Base-by-base conservation (phyloP, 2,329 filamentous ascomycete genomes). In the Onygenales sp. region DNA sequence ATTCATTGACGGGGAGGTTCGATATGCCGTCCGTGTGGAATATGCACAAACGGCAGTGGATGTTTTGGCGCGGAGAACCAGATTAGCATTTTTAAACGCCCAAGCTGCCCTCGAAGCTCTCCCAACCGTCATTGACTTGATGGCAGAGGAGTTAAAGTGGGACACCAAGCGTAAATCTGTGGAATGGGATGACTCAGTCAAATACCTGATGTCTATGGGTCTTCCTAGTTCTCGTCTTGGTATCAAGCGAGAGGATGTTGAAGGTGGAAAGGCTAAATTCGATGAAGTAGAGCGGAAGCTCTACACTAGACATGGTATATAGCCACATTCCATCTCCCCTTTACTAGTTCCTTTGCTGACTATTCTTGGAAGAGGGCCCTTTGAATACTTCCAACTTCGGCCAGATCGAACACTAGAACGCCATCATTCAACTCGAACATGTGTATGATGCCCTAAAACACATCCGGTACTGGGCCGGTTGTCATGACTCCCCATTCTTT, bases 11-110 rank as follows among this genome's bases (percentile, higher is more conserved):
- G 90, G 90, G 48, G 92, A 97, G 73, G 80, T 96, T 42, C 83
- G 89, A 52, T 95, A 95, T 67, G 89, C 89, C 27, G 83, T 95
- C 42, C 78, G 84, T 49, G 85, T 95, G 69, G 92, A 96, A 73
- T 94, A 94, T 65, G 92, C 92, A 3, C 88, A 95, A 70, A 94
- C 88, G 2, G 88, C 89, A 1, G 85, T 91, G 13, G 91, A 96
- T 66, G 86, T 96, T 10, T 76, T 96, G 46, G 91, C 90, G 2
- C 81, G 92, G 55, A 80, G 91, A 57, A 96, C 87, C 42, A 79
- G 92, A 53, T 74, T 96, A 53, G 87, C 90, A 7, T 97, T 96
- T 74, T 73, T 96, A 60, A 95, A 95, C 66, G 90, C 90, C 4
- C 88, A 95, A 69, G 91, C 91, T 9, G 86, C 90, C 1, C 81